Conservation (phyloP, 805 yeast genomes). For the Hanseniaspora valbyensis region DNA sequence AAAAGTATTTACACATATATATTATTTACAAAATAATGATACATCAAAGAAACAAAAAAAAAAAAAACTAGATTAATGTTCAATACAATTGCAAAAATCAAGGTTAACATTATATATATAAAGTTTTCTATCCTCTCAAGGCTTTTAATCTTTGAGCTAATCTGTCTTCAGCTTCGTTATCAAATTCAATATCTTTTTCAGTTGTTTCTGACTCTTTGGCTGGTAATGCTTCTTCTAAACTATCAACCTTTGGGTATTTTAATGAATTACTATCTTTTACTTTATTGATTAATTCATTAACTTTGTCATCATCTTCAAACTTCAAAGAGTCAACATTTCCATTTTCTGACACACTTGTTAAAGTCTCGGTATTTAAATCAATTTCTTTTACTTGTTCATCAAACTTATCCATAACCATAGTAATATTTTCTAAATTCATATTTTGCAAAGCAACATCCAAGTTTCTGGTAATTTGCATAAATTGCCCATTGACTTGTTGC, state of each 20-base stretch:
- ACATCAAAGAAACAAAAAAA: too few species aligned
- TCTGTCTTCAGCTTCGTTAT: slow-evolving; percentile 72
- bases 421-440: slow-evolving; percentile 88
- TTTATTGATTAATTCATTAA: slow-evolving; percentile 14
- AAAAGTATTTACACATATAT: neutral
- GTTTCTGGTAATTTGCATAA: slow-evolving; percentile 85
- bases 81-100: too few species aligned
- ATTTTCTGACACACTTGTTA: slow-evolving; percentile 12
- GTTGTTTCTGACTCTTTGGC: slow-evolving; percentile 44
- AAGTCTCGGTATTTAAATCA: slow-evolving; percentile 61
- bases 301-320: slow-evolving; percentile 15
- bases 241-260: slow-evolving; percentile 57
- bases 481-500: slow-evolving; percentile 88
- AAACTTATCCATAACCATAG: slow-evolving; percentile 93
- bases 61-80: too few species aligned
- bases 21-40: too few species aligned
- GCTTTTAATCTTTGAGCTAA: slow-evolving; percentile 85
- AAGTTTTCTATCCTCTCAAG: slow-evolving; percentile 38
- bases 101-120: too few species aligned
- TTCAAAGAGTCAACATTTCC: slow-evolving; percentile 12
- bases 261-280: slow-evolving; percentile 13
- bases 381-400: slow-evolving; percentile 92
- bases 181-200: slow-evolving; percentile 32
- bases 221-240: slow-evolving; percentile 91
- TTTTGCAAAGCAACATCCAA: slow-evolving; percentile 94